Evolutionary conservation across 2,329 filamentous ascomycete species (phyloP).

Genomic region (Fusarium succisae): DNA sequence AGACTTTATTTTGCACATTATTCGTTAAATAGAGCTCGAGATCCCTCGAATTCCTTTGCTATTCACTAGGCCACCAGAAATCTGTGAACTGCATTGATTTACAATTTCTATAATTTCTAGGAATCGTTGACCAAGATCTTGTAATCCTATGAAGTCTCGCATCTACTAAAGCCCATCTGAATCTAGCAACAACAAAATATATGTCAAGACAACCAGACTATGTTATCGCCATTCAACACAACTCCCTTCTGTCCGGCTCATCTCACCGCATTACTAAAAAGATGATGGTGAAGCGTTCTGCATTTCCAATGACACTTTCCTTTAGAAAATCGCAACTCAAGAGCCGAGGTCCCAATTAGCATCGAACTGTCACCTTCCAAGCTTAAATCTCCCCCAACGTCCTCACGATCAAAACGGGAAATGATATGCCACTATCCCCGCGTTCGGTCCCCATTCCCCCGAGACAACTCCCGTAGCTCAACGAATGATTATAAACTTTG

Average conservation of each 20-base stretch:
- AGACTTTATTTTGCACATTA: no score
- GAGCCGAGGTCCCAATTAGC: not conserved
- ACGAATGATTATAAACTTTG: not conserved
- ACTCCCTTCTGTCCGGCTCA: no score
- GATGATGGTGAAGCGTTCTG: no score
- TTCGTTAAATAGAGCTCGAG: not conserved
- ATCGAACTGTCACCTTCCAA: not conserved
- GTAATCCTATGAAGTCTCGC: no score
- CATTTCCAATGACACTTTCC: not conserved
- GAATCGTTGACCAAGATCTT: no score
- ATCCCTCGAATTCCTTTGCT: not conserved
- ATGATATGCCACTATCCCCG: constrained; percentile 3
- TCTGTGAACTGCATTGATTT: fast-evolving
- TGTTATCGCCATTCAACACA: fast-evolving
- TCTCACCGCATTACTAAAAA: not conserved
- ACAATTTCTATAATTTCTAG: fast-evolving
- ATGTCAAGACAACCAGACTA: fast-evolving
- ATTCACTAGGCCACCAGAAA: no score
- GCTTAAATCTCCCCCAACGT: not conserved
- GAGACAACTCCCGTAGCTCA: not conserved
- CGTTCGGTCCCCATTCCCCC: not conserved
- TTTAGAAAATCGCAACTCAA: no score
- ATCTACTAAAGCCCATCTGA: not conserved
- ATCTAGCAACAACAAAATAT: fast-evolving
- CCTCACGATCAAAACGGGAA: not conserved